Percentiles rank a stretch among this genome's conserved stretches.
These are phyloP conservation scores for Debaryomyces sp. DNA, from an alignment of 1,139 yeast species.

Conservation along the genomic window DNA sequence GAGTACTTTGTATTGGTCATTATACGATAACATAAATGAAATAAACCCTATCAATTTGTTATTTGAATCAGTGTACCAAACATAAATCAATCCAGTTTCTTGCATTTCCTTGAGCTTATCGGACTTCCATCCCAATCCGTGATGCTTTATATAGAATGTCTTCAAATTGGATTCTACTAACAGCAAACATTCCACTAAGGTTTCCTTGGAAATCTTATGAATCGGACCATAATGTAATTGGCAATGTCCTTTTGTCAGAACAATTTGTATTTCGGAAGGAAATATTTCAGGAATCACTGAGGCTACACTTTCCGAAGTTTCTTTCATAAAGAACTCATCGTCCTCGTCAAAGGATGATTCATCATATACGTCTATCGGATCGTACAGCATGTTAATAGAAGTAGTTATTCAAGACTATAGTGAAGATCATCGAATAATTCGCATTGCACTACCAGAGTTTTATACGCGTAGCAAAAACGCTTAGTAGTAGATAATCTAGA, in stretches of 20 bases:
- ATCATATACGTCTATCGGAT: neutral
- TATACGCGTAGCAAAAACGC: neutral
- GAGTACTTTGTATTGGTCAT: slow-evolving; percentile 34
- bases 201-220: slow-evolving; percentile 9
- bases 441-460: slow-evolving; percentile 2
- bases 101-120: slow-evolving; percentile 49
- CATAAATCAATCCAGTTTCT: slow-evolving; percentile 46
- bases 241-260: neutral
- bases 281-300: slow-evolving; percentile 17
- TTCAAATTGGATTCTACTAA: slow-evolving; percentile 37
- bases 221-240: slow-evolving; percentile 15
- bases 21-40: slow-evolving; percentile 41
- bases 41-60: slow-evolving; percentile 41
- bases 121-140: slow-evolving; percentile 49
- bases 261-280: slow-evolving; percentile 7
- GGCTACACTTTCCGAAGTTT: slow-evolving; percentile 18
- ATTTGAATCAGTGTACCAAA: slow-evolving; percentile 25
- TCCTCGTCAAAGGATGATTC: slow-evolving; percentile 21
- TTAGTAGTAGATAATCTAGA: neutral
- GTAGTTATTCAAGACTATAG: neutral
- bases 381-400: neutral
- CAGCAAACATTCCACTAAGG: slow-evolving; percentile 12
- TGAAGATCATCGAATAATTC: neutral
- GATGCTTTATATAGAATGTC: slow-evolving; percentile 24
- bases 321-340: slow-evolving; percentile 21